Evolutionary conservation across 352 stramenopile species (phyloP).

Genomic region (Globisporangium irregulare): DNA sequence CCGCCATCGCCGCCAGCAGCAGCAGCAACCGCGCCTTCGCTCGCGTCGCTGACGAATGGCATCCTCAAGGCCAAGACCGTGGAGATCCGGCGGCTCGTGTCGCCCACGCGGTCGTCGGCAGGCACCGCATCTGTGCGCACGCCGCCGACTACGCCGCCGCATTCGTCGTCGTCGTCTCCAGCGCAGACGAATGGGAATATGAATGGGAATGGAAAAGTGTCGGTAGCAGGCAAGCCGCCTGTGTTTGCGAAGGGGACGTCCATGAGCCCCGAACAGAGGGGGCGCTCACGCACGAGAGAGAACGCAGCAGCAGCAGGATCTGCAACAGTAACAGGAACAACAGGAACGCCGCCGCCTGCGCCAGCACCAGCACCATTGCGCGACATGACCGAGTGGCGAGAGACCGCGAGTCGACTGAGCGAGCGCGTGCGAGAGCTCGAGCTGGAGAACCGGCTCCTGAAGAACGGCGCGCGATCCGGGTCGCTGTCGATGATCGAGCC

Average conservation of each 20-base stretch:
- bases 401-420: slow-evolving; percentile 50
- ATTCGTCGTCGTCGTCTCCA: slow-evolving; percentile 10
- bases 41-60: neutral
- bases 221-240: slow-evolving; percentile 1
- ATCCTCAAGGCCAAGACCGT: slow-evolving; percentile 40
- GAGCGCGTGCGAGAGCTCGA: slow-evolving; percentile 66
- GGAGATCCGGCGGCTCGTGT: slow-evolving; percentile 58
- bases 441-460: slow-evolving; percentile 56
- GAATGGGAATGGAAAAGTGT: neutral
- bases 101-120: slow-evolving; percentile 29
- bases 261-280: slow-evolving; percentile 7
- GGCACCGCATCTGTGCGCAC: neutral
- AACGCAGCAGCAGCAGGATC: neutral
- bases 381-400: slow-evolving; percentile 42
- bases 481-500: slow-evolving; percentile 20
- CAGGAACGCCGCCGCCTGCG: neutral
- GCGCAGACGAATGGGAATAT: neutral
- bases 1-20: slow-evolving; percentile 19
- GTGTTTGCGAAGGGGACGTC: slow-evolving; percentile 1
- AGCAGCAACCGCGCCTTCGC: slow-evolving; percentile 1
- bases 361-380: slow-evolving; percentile 9
- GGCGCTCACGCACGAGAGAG: slow-evolving; percentile 10
- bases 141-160: slow-evolving; percentile 22
- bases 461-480: slow-evolving; percentile 20
- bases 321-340: neutral